Conservation (phyloP, 1,284 basidiomycete genomes). For the Ustilago curta region DNA sequence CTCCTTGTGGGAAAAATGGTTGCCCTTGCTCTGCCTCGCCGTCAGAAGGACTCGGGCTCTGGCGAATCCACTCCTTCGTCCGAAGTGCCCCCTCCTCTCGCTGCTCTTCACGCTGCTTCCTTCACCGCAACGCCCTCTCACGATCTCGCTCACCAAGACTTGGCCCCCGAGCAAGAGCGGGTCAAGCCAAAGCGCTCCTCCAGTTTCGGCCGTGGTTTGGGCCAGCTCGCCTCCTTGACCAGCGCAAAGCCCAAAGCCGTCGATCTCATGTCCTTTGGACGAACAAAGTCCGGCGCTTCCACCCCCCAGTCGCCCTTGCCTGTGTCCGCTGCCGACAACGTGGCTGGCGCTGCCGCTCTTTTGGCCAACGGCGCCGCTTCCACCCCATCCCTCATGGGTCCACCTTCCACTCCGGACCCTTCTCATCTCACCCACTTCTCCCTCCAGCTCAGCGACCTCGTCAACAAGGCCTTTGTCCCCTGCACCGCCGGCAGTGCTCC, state of each 20-base stretch:
- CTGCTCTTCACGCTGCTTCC: slow-evolving; percentile 22
- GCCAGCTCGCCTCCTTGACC: slow-evolving; percentile 53
- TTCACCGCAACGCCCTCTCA: slow-evolving; percentile 25
- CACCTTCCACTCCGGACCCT: slow-evolving; percentile 55
- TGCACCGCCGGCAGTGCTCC: slow-evolving; percentile 34
- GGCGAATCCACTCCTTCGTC: slow-evolving; percentile 23
- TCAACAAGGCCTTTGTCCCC: slow-evolving; percentile 65
- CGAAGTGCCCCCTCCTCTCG: slow-evolving; percentile 32
- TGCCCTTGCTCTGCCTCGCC: slow-evolving; percentile 41
- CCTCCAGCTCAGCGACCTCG: slow-evolving; percentile 64
- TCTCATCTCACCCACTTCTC: slow-evolving; percentile 65
- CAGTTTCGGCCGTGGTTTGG: slow-evolving; percentile 58
- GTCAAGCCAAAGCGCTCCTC: slow-evolving; percentile 56
- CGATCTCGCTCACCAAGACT: slow-evolving; percentile 22
- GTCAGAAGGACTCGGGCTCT: slow-evolving; percentile 36
- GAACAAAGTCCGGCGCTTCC: slow-evolving; percentile 42
- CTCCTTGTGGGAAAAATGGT: slow-evolving; percentile 21
- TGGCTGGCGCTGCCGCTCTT: slow-evolving; percentile 31
- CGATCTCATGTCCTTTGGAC: slow-evolving; percentile 45
- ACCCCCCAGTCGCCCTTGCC: slow-evolving; percentile 33
- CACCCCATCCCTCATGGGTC: slow-evolving; percentile 30
- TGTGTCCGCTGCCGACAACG: slow-evolving; percentile 18
- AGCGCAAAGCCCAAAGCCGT: slow-evolving; percentile 50
- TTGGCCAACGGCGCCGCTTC: slow-evolving; percentile 20
- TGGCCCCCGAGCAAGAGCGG: slow-evolving; percentile 25